Evolutionary conservation across 73 alveolate genomes (phyloP).

Genomic region (Paramecium tetraurelia): DNA sequence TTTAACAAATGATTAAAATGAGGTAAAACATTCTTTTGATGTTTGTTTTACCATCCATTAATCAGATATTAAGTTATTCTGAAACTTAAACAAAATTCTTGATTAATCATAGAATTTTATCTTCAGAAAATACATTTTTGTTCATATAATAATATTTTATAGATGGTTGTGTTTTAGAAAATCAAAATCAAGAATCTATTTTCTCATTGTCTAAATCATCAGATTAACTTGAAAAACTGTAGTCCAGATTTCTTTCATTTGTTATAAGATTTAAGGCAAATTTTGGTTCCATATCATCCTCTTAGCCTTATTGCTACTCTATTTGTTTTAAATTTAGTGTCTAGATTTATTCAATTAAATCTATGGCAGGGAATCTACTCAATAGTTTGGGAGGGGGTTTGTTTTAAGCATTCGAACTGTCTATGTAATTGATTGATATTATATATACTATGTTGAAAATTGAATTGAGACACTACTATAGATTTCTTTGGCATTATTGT

Average conservation of each 20-base stretch:
- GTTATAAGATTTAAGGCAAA: neutral
- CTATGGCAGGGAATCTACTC: neutral
- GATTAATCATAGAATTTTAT: neutral
- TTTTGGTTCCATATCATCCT: neutral
- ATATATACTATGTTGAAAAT: neutral
- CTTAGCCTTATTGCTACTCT: neutral
- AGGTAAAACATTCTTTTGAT: neutral
- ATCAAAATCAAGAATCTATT: neutral
- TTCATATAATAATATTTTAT: neutral
- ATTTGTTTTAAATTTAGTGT: neutral
- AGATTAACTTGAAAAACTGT: neutral
- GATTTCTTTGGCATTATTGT: slow-evolving; percentile 3
- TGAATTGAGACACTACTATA: neutral
- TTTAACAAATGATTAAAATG: neutral
- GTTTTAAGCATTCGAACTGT: neutral
- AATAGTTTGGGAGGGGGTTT: neutral
- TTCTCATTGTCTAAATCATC: neutral
- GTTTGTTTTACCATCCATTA: neutral
- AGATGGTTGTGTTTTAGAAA: neutral
- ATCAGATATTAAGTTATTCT: neutral
- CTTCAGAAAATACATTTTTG: neutral
- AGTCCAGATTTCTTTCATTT: neutral
- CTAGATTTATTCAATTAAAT: neutral
- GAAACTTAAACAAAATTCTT: neutral
- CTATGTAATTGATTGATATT: neutral